Conservation (phyloP, 805 yeast genomes). For the Grigorovia humatica region DNA sequence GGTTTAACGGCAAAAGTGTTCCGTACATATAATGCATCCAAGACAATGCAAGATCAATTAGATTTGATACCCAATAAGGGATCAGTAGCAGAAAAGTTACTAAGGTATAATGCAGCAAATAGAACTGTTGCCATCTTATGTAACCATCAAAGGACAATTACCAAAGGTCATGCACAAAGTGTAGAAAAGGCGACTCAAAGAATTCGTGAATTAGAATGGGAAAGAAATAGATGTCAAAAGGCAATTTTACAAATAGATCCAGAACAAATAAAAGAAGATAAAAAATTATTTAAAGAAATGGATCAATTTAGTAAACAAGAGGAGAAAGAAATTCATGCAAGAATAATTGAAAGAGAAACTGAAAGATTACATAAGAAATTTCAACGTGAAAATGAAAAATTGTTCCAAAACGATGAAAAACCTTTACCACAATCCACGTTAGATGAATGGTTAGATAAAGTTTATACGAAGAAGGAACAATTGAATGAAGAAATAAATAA, state of each 20-base stretch:
- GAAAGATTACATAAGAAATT: constrained; percentile 59
- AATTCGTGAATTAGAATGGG: constrained; percentile 77
- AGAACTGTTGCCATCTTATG: constrained; percentile 91
- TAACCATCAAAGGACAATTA: constrained; percentile 91
- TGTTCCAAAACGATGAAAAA: constrained; percentile 45
- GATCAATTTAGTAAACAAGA: constrained; percentile 53
- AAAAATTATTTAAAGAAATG: constrained; percentile 55
- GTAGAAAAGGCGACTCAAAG: constrained; percentile 71
- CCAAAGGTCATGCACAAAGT: constrained; percentile 72
- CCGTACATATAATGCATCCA: constrained; percentile 94
- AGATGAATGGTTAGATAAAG: constrained; percentile 46
- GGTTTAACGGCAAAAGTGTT: constrained; percentile 94
- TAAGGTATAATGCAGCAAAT: constrained; percentile 87
- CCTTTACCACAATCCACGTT: constrained; percentile 45
- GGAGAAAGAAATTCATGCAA: constrained; percentile 45
- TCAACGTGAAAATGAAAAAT: constrained; percentile 67
- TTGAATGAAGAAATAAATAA: constrained; percentile 45
- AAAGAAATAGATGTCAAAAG: constrained; percentile 60
- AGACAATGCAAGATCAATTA: constrained; percentile 92
- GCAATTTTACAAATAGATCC: constrained; percentile 62
- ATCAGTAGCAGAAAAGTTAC: constrained; percentile 76
- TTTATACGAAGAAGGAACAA: constrained; percentile 40
- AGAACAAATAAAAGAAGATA: constrained; percentile 36
- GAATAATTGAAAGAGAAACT: constrained; percentile 52
- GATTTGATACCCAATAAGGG: constrained; percentile 81